phyloP scores from a whole-genome alignment of 2,329 filamentous ascomycete genomes.

The Ceratocystis cubensis region DNA sequence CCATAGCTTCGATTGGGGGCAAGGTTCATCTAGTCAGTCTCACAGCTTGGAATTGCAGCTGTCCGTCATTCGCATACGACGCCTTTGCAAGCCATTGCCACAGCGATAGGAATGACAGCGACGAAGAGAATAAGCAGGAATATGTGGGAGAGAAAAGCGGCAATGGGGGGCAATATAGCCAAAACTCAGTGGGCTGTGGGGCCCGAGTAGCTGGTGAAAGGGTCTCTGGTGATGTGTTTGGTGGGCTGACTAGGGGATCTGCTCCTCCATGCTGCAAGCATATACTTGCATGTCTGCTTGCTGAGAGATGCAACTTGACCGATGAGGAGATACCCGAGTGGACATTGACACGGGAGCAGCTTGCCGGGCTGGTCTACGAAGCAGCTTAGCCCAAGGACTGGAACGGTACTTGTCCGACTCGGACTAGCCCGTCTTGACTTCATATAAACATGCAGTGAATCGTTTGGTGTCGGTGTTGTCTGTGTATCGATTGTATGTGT shows the following conservation, averaged over 20 bases:
- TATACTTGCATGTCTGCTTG: slow-evolving; percentile 68
- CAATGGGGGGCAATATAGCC: background rate
- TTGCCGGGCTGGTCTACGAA: slow-evolving; percentile 54
- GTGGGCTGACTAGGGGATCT: slow-evolving; percentile 36
- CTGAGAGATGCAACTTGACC: slow-evolving; percentile 43
- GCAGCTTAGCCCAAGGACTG: slow-evolving; percentile 21
- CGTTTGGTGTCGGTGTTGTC: background rate
- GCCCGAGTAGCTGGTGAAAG: background rate
- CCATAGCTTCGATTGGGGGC: background rate
- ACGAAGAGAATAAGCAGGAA: background rate
- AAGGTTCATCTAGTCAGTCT: slow-evolving; percentile 57
- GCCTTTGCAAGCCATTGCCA: slow-evolving; percentile 40
- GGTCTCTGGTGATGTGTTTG: slow-evolving; percentile 30
- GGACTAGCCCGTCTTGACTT: background rate
- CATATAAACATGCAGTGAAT: slow-evolving; percentile 1
- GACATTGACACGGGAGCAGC: slow-evolving; percentile 48
- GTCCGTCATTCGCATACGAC: slow-evolving; percentile 68
- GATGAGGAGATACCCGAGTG: slow-evolving; percentile 36
- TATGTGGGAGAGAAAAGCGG: slow-evolving; percentile 24
- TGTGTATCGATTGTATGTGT: slow-evolving; percentile 12
- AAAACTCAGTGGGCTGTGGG: background rate
- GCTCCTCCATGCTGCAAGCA: slow-evolving; percentile 64
- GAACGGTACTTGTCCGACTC: no score
- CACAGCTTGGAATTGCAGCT: slow-evolving; percentile 75
- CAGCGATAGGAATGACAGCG: background rate